Percentiles rank a stretch among this genome's conserved stretches.
Conservation (phyloP, 2,329 filamentous ascomycete genomes). For the Colletotrichum sp. region DNA sequence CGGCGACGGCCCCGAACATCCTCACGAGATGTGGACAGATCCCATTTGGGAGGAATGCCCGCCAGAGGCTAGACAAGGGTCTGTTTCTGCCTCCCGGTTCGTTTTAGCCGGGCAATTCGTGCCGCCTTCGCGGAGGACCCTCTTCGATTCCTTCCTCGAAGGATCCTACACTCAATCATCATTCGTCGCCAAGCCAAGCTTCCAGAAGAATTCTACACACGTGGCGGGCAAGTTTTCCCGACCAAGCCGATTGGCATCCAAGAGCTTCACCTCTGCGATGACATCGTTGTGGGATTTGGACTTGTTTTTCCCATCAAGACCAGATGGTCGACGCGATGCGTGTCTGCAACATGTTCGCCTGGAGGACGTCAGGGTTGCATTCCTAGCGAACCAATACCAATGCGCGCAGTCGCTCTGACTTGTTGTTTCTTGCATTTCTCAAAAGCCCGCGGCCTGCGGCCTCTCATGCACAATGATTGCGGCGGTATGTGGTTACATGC, state of each 20-base stretch:
- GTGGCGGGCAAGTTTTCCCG: not conserved
- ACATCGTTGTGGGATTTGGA: not conserved
- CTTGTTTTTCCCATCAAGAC: not conserved
- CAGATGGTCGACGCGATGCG: not conserved
- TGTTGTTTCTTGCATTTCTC: not conserved
- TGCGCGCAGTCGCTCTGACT: not conserved
- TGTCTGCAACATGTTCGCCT: not conserved
- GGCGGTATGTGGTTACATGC: constrained; percentile 17
- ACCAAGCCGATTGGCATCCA: not conserved
- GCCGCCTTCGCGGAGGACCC: not conserved
- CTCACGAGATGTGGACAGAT: not conserved
- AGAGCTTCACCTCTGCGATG: not conserved
- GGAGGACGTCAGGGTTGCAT: not conserved
- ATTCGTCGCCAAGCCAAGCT: constrained; percentile 6
- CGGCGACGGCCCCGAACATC: not conserved
- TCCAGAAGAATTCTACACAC: not conserved
- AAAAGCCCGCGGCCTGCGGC: not conserved
- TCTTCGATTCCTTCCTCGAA: not conserved
- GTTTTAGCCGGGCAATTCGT: not conserved
- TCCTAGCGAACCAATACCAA: not conserved
- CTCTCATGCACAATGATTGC: not conserved
- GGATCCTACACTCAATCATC: not conserved
- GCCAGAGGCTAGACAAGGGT: not conserved
- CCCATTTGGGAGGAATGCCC: not conserved
- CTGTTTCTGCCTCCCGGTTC: not conserved